Base-by-base conservation (phyloP, 495 filamentous ascomycete genomes). In the Lophiotrema nucula region DNA sequence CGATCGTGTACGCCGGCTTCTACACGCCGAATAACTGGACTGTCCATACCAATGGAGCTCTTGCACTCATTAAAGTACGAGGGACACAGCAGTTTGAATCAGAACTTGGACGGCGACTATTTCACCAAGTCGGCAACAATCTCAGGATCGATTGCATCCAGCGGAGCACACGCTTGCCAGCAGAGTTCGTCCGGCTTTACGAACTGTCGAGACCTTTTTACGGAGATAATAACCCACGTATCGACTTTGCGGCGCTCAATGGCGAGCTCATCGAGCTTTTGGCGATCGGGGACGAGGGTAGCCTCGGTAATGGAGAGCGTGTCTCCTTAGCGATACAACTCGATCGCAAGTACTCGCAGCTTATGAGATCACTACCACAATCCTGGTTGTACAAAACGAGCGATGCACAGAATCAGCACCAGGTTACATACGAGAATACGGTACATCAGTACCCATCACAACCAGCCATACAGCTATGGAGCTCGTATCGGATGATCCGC, bases 401-500 rank as follows among this genome's bases (percentile, higher is more conserved):
- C 5, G 4, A 21, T 15, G 19, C n/a, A 5, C 18, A 19, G 16
- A 25, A 28, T n/a, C 38, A 46, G 21, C 8, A 11, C 3, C 3
- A 26, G 5, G 21, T 10, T 46, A 31, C 24, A 3, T 47, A 38
- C 26, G 27, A n/a, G 3, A 24, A 23, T 11, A 37, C 28, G 18
- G 23, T 24, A 4, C 42, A 56, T 26, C 26, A n/a, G 16, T 47
- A 47, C 18, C 43, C 28, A 3, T 3, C 3, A 13, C 53, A 54
- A 6, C 37, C 16, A 11, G 53, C 23, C 11, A 26, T 24, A 15
- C 53, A 56, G 22, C 19, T 56, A 1, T 47, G 43, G 53, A 47
- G 47, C 43, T 35, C 53, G n/a, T 47, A n/a, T 26, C 41, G 43
- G 11, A 56, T 56, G 53, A 22, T 31, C 5, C 53, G 53, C 25